Evolutionary conservation across 2,329 filamentous ascomycete species (phyloP).

Genomic region (Ophiosphaerella narmari): DNA sequence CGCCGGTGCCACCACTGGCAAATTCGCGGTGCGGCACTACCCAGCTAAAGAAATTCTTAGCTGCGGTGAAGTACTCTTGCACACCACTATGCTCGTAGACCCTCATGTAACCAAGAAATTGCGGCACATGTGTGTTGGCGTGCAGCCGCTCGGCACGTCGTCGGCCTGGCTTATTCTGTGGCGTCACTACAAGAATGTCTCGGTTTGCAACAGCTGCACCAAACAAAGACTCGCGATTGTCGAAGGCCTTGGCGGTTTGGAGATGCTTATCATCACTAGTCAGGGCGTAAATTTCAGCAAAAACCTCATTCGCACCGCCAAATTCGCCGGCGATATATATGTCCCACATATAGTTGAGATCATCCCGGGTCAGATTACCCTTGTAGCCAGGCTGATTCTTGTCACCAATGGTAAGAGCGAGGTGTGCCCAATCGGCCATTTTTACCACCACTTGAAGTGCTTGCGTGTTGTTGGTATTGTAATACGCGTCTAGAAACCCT

Average conservation of each 20-base stretch:
- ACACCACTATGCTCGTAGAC: constrained; percentile 15
- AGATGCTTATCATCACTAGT: constrained; percentile 11
- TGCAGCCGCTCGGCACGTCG: constrained; percentile 12
- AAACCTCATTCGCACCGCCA: constrained; percentile 19
- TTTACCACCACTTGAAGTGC: constrained; percentile 17
- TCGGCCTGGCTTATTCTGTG: constrained; percentile 10
- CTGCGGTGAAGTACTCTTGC: constrained; percentile 15
- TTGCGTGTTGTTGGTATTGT: constrained; percentile 18
- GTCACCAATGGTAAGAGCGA: constrained; percentile 4
- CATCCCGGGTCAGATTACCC: constrained; percentile 15
- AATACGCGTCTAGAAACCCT: constrained; percentile 17
- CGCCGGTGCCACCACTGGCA: constrained; percentile 14
- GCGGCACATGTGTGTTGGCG: constrained; percentile 17
- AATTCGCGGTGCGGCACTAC: constrained; percentile 17
- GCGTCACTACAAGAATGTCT: constrained; percentile 16
- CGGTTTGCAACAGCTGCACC: constrained; percentile 11
- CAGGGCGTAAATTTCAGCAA: constrained; percentile 14
- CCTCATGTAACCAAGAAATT: constrained; percentile 18
- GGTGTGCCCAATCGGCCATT: constrained; percentile 19
- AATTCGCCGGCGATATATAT: constrained; percentile 20
- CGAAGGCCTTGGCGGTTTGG: constrained; percentile 14
- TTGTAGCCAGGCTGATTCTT: constrained; percentile 17
- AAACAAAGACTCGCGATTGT: constrained; percentile 19
- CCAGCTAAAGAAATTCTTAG: constrained; percentile 17
- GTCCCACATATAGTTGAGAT: constrained; percentile 24